A percentile compares a stretch with the other conserved stretches of the same genome.
These are phyloP conservation scores for Tolypocladium pustulatum DNA, from an alignment of 2,329 filamentous ascomycete genomes.

Conservation along the genomic window DNA sequence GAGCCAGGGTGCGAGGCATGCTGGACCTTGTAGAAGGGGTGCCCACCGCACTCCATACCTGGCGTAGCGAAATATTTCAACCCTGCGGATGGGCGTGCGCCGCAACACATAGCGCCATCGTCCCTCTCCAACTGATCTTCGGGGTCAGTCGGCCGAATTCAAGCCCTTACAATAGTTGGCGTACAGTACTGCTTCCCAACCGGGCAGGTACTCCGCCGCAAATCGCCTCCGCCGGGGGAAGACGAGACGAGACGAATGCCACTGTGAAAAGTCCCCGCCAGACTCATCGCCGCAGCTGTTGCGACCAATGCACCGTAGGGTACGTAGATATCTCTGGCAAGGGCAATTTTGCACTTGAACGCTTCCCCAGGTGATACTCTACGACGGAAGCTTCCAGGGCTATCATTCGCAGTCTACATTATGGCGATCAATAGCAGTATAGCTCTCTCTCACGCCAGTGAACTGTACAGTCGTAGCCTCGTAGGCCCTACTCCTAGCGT, in stretches of 20 bases:
- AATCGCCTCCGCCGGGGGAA: neutral
- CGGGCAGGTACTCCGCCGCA: neutral
- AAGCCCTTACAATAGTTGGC: neutral
- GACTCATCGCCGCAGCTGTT: neutral
- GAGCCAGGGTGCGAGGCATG: neutral
- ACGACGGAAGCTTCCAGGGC: neutral
- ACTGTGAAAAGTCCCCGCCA: neutral
- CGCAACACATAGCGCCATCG: neutral
- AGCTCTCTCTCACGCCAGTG: neutral
- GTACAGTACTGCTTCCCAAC: neutral
- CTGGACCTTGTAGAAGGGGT: neutral
- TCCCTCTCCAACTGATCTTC: neutral
- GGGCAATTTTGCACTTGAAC: neutral
- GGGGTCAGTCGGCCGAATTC: neutral
- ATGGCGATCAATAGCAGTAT: too few species aligned
- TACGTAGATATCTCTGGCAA: neutral
- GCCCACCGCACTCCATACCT: neutral
- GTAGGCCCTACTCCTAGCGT: neutral
- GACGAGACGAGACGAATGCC: neutral
- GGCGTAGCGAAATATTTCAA: neutral
- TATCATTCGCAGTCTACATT: neutral
- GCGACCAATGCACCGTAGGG: neutral
- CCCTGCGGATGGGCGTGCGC: neutral
- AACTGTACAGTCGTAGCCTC: neutral
- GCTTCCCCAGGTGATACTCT: neutral